A percentile compares a stretch with the other conserved stretches of the same genome.
Conservation (phyloP, 208 protist species). For the Leishmania arabica region DNA sequence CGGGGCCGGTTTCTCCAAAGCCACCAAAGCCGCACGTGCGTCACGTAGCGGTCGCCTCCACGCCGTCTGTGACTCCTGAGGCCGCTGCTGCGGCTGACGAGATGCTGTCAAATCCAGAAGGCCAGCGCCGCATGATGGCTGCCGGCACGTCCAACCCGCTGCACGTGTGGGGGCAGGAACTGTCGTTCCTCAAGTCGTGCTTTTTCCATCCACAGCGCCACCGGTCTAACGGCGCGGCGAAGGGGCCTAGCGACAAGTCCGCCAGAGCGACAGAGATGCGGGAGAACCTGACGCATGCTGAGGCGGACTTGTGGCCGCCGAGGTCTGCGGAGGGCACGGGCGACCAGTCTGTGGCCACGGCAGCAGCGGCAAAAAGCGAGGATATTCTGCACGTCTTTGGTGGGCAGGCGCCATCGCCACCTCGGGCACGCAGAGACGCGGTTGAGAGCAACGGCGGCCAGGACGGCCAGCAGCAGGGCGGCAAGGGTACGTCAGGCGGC, state of each 20-base stretch:
- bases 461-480: not conserved
- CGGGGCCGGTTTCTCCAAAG: not conserved
- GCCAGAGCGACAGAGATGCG: conserved; percentile 10
- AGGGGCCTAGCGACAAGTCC: conserved; percentile 4
- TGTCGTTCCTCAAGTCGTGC: conserved; percentile 23
- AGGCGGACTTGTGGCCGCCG: conserved; percentile 7
- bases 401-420: not conserved
- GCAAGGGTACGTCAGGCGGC: not conserved
- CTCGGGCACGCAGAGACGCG: not conserved
- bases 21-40: not conserved
- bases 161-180: conserved; percentile 44
- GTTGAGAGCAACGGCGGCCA: not conserved
- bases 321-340: conserved; percentile 1
- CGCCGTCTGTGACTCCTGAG: not conserved
- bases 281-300: not conserved
- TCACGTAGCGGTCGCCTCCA: not conserved
- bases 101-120: conserved; percentile 12
- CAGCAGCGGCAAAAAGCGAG: not conserved
- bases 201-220: conserved; percentile 18
- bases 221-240: not conserved
- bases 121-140: conserved; percentile 17
- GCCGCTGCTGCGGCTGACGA: conserved; percentile 3
- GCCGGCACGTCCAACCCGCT: conserved; percentile 31
- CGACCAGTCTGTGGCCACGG: not conserved
- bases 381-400: not conserved